Evolutionary conservation across 2,329 filamentous ascomycete genomes (phyloP).

Genomic region (Clonostachys solani): DNA sequence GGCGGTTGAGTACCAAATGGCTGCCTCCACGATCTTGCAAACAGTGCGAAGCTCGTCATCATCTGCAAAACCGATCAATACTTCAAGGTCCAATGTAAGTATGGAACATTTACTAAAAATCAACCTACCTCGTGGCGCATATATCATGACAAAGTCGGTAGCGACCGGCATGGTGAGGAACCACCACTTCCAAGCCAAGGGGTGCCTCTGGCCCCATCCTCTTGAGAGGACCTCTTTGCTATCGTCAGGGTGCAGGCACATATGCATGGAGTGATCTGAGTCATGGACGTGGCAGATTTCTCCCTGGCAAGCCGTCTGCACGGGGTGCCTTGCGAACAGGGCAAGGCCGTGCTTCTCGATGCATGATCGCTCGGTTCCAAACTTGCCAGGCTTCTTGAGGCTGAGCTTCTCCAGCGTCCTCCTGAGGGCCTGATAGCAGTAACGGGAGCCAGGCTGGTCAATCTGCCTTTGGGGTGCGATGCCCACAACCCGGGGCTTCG

Average conservation of each 20-base stretch:
- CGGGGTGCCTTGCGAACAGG: constrained; percentile 63
- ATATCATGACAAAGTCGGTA: constrained; percentile 74
- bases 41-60: constrained; percentile 64
- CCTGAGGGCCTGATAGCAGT: constrained; percentile 52
- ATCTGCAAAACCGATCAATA: constrained; percentile 26
- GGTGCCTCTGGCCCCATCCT: constrained; percentile 75
- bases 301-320: constrained; percentile 70
- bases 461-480: constrained; percentile 81
- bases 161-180: constrained; percentile 63
- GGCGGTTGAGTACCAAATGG: constrained; percentile 60
- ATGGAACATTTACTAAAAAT: background rate
- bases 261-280: constrained; percentile 71
- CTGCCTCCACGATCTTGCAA: constrained; percentile 67
- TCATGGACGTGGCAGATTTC: constrained; percentile 80
- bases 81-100: background rate
- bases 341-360: constrained; percentile 80
- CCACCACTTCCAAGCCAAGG: constrained; percentile 62
- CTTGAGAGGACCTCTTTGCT: constrained; percentile 66
- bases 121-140: constrained; percentile 61
- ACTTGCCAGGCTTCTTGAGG: constrained; percentile 32
- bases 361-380: constrained; percentile 65
- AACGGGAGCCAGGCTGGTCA: constrained; percentile 55
- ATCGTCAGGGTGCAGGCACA: constrained; percentile 77
- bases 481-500: constrained; percentile 64
- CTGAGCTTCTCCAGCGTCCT: constrained; percentile 48